Evolutionary conservation across 345 rosid genomes (phyloP).

Genomic region (Populus pruinosa): DNA sequence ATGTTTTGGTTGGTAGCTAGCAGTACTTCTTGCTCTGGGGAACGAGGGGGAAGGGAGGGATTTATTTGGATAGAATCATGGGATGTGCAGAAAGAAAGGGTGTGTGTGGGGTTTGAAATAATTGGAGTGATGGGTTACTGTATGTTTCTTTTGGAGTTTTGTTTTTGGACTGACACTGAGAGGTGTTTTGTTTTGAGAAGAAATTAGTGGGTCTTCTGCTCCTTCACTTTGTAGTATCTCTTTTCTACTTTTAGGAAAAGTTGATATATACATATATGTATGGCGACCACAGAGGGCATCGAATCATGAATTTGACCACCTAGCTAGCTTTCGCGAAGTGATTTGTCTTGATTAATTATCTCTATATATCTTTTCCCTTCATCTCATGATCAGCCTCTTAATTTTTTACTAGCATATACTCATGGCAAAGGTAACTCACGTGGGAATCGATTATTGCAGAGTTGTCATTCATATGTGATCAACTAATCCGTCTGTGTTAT

Average conservation of each 20-base stretch:
- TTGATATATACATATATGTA: not conserved
- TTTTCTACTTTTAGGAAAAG: slow-evolving; percentile 6
- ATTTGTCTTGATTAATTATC: not conserved
- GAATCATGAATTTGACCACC: slow-evolving; percentile 5
- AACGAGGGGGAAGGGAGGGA: not conserved
- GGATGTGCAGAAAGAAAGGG: slow-evolving; percentile 2
- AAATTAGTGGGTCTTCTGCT: not conserved
- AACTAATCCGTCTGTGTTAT: not conserved
- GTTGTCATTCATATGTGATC: not conserved
- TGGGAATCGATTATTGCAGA: not conserved
- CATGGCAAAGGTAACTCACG: not conserved
- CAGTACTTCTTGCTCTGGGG: not conserved
- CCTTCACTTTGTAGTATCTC: not conserved
- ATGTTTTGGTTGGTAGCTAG: not conserved
- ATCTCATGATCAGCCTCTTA: not conserved
- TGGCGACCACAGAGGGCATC: not conserved
- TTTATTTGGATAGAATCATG: slow-evolving; percentile 27
- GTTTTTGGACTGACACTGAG: slow-evolving; percentile 1
- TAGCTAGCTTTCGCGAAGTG: not conserved
- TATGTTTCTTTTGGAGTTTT: slow-evolving; percentile 4
- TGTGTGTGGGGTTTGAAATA: slow-evolving; percentile 28
- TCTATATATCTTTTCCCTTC: not conserved
- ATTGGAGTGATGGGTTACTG: slow-evolving; percentile 19
- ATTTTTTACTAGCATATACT: not conserved
- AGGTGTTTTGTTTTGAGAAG: not conserved